phyloP scores from a whole-genome alignment of 73 alveolate genomes.

The Strombidium stylifer region DNA sequence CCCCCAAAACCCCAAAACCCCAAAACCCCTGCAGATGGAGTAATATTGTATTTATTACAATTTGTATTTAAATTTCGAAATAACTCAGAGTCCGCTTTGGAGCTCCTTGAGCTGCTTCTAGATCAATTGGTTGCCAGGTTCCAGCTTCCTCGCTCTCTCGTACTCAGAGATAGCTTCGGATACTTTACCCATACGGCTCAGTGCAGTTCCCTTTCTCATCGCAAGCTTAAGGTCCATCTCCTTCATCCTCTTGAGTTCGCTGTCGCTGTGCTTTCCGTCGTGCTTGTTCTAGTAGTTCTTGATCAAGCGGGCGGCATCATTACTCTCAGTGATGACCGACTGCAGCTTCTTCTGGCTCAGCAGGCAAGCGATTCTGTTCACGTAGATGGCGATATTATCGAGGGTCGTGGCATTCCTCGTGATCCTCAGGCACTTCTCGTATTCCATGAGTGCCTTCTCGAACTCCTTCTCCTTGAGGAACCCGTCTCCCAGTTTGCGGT shows the following conservation, averaged over 20 bases:
- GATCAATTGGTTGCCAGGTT: conserved; percentile 78
- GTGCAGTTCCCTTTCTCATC: conserved; percentile 80
- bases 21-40: too few species aligned
- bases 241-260: conserved; percentile 62
- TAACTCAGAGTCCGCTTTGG: conserved; percentile 1
- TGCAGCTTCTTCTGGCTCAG: conserved; percentile 42
- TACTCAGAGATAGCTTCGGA: conserved; percentile 79
- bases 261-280: conserved; percentile 57
- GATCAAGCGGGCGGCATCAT: conserved; percentile 64
- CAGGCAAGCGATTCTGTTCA: conserved; percentile 61
- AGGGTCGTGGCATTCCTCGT: conserved; percentile 40
- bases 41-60: too few species aligned
- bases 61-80: not conserved
- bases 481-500: conserved; percentile 71
- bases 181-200: conserved; percentile 56
- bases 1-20: not conserved
- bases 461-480: conserved; percentile 57
- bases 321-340: conserved; percentile 37
- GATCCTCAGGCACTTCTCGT: conserved; percentile 64
- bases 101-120: conserved; percentile 61
- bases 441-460: conserved; percentile 73
- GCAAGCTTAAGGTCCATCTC: conserved; percentile 75
- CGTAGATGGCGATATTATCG: conserved; percentile 57
- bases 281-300: conserved; percentile 65
- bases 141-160: conserved; percentile 69